Evolutionary conservation across 345 rosid genomes (phyloP).

Genomic region (Raphanus raphanistrum): DNA sequence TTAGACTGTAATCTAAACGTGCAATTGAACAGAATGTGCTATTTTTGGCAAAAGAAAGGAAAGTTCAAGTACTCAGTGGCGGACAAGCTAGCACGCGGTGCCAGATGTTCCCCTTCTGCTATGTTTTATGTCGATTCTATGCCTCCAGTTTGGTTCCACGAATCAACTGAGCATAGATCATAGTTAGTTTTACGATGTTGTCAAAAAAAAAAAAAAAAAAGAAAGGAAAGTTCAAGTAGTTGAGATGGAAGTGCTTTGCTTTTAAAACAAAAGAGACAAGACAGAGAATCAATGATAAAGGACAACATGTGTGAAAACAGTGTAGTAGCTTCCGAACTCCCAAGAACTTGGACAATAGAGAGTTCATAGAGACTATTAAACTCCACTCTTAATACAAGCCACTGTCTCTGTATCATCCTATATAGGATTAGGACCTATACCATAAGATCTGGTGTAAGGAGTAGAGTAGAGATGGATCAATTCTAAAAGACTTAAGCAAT

Average conservation of each 20-base stretch:
- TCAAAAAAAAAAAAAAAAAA: no score
- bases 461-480: conserved; percentile 14
- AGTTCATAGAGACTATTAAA: conserved; percentile 51
- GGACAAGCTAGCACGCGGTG: no score
- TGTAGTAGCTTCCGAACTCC: conserved; percentile 54
- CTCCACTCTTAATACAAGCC: conserved; percentile 42
- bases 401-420: conserved; percentile 18
- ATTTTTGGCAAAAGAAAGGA: background rate
- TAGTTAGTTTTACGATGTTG: no score
- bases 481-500: background rate
- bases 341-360: conserved; percentile 31
- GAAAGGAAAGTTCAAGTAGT: no score
- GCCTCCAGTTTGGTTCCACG: no score
- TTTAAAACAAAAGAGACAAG: background rate
- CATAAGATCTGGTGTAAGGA: conserved; percentile 23
- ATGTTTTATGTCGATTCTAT: no score
- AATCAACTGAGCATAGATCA: no score
- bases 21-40: background rate
- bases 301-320: background rate
- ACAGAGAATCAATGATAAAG: background rate
- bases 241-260: background rate
- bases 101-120: no score
- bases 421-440: no score
- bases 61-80: no score
- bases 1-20: background rate